These are phyloP conservation scores for Aspergillus steynii DNA, from an alignment of 495 filamentous ascomycete genomes.

Conservation along the genomic window DNA sequence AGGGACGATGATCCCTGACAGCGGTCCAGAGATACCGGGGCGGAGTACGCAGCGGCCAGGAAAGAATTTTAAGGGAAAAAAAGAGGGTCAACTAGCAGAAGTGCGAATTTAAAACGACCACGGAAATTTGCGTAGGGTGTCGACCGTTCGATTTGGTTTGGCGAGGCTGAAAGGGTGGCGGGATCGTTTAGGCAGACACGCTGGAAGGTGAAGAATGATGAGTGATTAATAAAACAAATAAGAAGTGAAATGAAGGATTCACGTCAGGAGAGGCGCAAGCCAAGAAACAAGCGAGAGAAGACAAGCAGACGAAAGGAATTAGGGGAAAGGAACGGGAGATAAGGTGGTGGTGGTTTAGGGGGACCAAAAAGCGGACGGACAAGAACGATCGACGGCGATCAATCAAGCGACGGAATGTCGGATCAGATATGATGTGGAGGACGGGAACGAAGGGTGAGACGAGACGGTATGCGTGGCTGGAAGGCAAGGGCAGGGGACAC, in stretches of 20 bases:
- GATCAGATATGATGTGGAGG: conserved; percentile 29
- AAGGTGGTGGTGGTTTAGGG: background rate
- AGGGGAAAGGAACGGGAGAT: background rate
- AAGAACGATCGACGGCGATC: conserved; percentile 23
- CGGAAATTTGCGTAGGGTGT: too few species aligned
- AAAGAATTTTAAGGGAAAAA: background rate
- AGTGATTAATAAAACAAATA: background rate
- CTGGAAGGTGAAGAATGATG: conserved; percentile 3
- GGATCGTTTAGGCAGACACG: background rate
- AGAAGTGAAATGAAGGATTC: background rate
- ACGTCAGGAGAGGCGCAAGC: background rate
- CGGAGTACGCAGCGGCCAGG: conserved; percentile 10
- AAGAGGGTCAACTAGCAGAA: too few species aligned
- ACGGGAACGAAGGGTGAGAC: background rate
- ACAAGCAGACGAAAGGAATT: background rate
- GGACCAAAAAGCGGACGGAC: conserved; percentile 3
- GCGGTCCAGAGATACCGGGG: conserved; percentile 2
- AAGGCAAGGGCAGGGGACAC: background rate
- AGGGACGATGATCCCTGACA: conserved; percentile 19
- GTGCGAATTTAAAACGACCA: too few species aligned
- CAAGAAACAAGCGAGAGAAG: conserved; percentile 6
- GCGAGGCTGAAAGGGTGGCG: background rate
- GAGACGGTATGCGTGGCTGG: too few species aligned
- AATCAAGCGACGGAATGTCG: conserved; percentile 20
- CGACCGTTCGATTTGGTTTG: background rate